A percentile compares a stretch with the other conserved stretches of the same genome.
These are phyloP conservation scores for Claviceps sp. DNA, from an alignment of 2,329 filamentous ascomycete species.

Conservation along the genomic window DNA sequence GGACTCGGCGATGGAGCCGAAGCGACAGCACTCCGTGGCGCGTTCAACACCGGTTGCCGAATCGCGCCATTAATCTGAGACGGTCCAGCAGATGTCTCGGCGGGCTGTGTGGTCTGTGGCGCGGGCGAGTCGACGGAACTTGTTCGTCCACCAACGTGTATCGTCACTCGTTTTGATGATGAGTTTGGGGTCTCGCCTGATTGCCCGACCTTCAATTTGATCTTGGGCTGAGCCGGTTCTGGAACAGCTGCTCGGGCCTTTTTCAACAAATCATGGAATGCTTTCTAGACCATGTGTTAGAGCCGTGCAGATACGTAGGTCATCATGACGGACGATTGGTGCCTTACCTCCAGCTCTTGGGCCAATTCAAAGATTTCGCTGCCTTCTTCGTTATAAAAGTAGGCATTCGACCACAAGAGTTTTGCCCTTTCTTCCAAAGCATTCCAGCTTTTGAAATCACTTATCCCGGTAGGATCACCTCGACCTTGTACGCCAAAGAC, in stretches of 20 bases:
- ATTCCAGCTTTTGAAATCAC: constrained; percentile 70
- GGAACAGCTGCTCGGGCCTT: constrained; percentile 60
- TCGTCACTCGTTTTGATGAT: constrained; percentile 52
- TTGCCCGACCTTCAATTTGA: constrained; percentile 62
- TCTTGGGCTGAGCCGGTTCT: constrained; percentile 61
- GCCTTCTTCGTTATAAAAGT: constrained; percentile 81
- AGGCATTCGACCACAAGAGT: constrained; percentile 77
- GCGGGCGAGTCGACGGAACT: constrained; percentile 39
- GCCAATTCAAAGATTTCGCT: constrained; percentile 73
- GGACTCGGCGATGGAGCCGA: constrained; percentile 32
- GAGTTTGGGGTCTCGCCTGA: constrained; percentile 27
- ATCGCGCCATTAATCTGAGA: constrained; percentile 13
- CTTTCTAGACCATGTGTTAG: constrained; percentile 35
- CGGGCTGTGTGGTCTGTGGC: constrained; percentile 21
- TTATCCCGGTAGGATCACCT: constrained; percentile 46
- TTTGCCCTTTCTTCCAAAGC: constrained; percentile 68
- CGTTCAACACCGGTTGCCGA: constrained; percentile 18
- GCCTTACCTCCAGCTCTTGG: constrained; percentile 61
- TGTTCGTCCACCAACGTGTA: constrained; percentile 51
- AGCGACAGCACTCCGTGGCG: constrained; percentile 25
- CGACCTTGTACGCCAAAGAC: constrained; percentile 61
- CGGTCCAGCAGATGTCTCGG: constrained; percentile 12
- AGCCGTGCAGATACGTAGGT: too few relatives aligned
- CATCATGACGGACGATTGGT: background rate
- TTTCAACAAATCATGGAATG: constrained; percentile 54